Percentiles rank a stretch among this genome's conserved stretches.
Conservation (phyloP, 2,329 filamentous ascomycete species). For the Paraphoma chrysanthemicola region DNA sequence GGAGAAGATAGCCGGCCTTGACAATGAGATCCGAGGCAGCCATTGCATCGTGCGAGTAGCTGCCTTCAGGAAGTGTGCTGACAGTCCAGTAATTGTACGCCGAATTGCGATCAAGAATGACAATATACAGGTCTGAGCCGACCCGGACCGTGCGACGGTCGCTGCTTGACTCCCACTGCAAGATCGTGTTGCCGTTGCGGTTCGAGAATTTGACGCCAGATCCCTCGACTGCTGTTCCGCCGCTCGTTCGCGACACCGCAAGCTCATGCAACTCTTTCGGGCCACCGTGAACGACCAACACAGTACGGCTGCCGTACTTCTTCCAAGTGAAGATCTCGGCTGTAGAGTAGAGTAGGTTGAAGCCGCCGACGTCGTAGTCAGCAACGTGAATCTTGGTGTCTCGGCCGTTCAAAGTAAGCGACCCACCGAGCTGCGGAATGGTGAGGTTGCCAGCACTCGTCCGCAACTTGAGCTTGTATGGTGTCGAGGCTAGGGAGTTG, state of each 20-base stretch:
- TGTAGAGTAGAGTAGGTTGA: slow-evolving; percentile 68
- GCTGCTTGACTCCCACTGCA: slow-evolving; percentile 62
- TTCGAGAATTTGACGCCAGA: slow-evolving; percentile 41
- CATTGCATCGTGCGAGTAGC: slow-evolving; percentile 20
- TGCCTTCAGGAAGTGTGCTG: slow-evolving; percentile 18
- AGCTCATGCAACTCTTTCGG: slow-evolving; percentile 68
- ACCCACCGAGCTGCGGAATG: slow-evolving; percentile 63
- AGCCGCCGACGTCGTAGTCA: slow-evolving; percentile 67
- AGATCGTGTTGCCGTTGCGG: slow-evolving; percentile 53
- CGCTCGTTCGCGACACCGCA: slow-evolving; percentile 49
- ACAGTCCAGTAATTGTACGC: slow-evolving; percentile 73
- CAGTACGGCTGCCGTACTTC: slow-evolving; percentile 61
- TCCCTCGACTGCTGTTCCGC: slow-evolving; percentile 46
- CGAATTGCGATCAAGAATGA: slow-evolving; percentile 66
- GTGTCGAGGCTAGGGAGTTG: slow-evolving; percentile 59
- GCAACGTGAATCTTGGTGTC: slow-evolving; percentile 71
- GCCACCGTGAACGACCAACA: slow-evolving; percentile 68
- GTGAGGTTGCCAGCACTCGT: slow-evolving; percentile 60
- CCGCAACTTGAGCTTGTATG: slow-evolving; percentile 67
- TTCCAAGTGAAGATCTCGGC: slow-evolving; percentile 73
- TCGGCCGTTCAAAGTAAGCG: slow-evolving; percentile 63
- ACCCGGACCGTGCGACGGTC: slow-evolving; percentile 58
- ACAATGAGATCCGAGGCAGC: slow-evolving; percentile 56
- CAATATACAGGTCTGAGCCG: slow-evolving; percentile 56
- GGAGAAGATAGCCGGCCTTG: slow-evolving; percentile 67